Percentiles rank a stretch among this genome's conserved stretches.
Evolutionary conservation across 352 stramenopile genomes (phyloP).

Genomic region (Globisporangium uncinulatum): DNA sequence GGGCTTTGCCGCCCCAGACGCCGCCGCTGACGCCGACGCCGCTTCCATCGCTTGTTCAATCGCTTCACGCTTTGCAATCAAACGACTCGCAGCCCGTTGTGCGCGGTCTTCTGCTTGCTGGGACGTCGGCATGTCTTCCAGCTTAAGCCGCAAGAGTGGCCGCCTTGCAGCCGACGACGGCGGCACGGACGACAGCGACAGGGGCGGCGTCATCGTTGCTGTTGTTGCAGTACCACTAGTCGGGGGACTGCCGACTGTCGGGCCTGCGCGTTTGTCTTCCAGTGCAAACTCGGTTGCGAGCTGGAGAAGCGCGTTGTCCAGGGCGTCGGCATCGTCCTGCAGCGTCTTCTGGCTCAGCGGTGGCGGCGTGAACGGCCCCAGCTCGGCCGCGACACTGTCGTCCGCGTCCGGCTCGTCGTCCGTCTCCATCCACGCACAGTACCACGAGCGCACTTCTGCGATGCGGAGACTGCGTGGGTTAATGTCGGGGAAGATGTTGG

Average conservation of each 20-base stretch:
- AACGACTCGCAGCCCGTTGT: slow-evolving; percentile 59
- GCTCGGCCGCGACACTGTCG: background rate
- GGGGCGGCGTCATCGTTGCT: background rate
- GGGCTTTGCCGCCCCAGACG: background rate
- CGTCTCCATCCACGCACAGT: slow-evolving; percentile 58
- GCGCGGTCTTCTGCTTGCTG: slow-evolving; percentile 80
- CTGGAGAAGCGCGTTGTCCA: slow-evolving; percentile 34
- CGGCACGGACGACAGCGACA: slow-evolving; percentile 10
- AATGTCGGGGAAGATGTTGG: slow-evolving; percentile 76
- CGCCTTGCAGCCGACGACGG: slow-evolving; percentile 26
- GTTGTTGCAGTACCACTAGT: background rate
- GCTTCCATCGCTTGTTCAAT: slow-evolving; percentile 50
- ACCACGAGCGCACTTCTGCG: slow-evolving; percentile 76
- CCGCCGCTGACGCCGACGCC: slow-evolving; percentile 15
- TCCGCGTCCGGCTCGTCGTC: no score
- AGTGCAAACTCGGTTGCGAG: slow-evolving; percentile 36
- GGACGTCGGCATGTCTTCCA: slow-evolving; percentile 84
- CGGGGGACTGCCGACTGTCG: no score
- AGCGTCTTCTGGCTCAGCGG: background rate
- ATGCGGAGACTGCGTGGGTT: slow-evolving; percentile 75
- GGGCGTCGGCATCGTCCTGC: background rate
- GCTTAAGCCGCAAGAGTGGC: slow-evolving; percentile 64
- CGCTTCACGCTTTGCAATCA: slow-evolving; percentile 71
- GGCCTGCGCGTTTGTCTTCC: slow-evolving; percentile 37
- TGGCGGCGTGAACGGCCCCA: slow-evolving; percentile 6